Evolutionary conservation across 495 filamentous ascomycete genomes (phyloP).

Genomic region (Aspergillus funiculosus): DNA sequence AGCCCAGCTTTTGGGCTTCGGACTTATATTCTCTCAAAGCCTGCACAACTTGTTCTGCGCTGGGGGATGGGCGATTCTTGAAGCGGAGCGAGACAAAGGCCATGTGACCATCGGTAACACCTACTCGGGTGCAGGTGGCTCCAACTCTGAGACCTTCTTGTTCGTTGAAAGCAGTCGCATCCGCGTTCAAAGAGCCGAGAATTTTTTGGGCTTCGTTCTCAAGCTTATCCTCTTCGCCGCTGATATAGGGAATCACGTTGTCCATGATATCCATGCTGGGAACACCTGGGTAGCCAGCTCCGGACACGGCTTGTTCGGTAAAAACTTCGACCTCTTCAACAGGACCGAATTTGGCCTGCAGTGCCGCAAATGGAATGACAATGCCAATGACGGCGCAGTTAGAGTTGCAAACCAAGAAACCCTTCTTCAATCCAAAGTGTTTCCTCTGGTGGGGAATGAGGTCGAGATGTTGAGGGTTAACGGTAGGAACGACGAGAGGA

Average conservation of each 20-base stretch:
- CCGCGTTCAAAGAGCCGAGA: conserved; percentile 59
- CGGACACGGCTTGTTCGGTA: conserved; percentile 83
- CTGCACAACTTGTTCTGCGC: conserved; percentile 59
- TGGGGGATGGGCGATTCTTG: conserved; percentile 48
- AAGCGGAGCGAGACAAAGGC: conserved; percentile 77
- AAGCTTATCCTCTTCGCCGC: conserved; percentile 86
- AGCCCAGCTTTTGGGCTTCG: conserved; percentile 67
- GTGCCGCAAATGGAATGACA: conserved; percentile 81
- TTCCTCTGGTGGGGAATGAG: conserved; percentile 71
- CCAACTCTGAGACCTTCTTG: conserved; percentile 61
- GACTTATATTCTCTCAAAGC: conserved; percentile 68
- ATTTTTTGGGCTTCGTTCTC: conserved; percentile 84
- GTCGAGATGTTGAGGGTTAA: conserved; percentile 73
- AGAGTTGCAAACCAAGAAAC: conserved; percentile 83
- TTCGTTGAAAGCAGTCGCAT: conserved; percentile 59
- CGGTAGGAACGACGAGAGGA: conserved; percentile 80
- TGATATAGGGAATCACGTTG: conserved; percentile 81
- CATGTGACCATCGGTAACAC: conserved; percentile 79
- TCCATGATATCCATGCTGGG: conserved; percentile 69
- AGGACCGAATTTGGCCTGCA: conserved; percentile 68
- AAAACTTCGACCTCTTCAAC: conserved; percentile 73
- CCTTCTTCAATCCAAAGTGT: conserved; percentile 60
- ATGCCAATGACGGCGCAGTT: conserved; percentile 88
- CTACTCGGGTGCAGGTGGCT: conserved; percentile 76
- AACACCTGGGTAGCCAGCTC: conserved; percentile 83